Evolutionary conservation across 2,329 filamentous ascomycete species (phyloP), one percentile per base, ranked within the genome.

Genomic region (Delphinella strobiligena): DNA sequence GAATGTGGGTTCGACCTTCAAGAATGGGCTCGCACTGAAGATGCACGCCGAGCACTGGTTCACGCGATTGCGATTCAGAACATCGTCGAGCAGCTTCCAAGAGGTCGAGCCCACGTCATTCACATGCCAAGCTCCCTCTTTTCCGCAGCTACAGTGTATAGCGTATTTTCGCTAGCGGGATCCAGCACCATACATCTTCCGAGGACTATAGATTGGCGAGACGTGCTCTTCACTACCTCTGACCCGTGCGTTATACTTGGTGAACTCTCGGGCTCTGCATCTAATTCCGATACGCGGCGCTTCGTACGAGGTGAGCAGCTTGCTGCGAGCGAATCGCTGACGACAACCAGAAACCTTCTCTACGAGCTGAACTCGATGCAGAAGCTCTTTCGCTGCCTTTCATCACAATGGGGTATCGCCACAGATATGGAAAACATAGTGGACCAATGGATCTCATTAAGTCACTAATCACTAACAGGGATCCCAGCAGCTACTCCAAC

Each of bases 311-410:
- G 55, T 15, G 55, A 54, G 2, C 42, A 45, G 8, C 45, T 51
- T 1, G 44, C 50, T 3, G 46, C 45, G 8, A 44, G 49, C 2
- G 45, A 49, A 2, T 50, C 49, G 7, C 54, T 47, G 1, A 35
- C 34, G 4, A 50, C 51, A 4, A 53, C 52, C 10, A 55, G 61
- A 32, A 66, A 66, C 50, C 46, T 67, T 30, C 46, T 65, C n/a
- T 67, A 67, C 45, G 64, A 67, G 43, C 49, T 67, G 45, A 66
- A 66, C 44, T 63, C 62, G 14, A 62, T 67, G 53, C 63, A 66
- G 43, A 66, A 66, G 48, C 48, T 67, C 8, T 66, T 67, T 38
- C 53, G 61, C 22, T 66, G 63, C 34, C 47, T 67, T 15, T 58
- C 51, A 14, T 61, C 61, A 4, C 64, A 67, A 43, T 67, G 64